Evolutionary conservation across 2,329 filamentous ascomycete species (phyloP), one percentile per base, ranked within the genome.

Genomic region (Leptoxyphium fumago): DNA sequence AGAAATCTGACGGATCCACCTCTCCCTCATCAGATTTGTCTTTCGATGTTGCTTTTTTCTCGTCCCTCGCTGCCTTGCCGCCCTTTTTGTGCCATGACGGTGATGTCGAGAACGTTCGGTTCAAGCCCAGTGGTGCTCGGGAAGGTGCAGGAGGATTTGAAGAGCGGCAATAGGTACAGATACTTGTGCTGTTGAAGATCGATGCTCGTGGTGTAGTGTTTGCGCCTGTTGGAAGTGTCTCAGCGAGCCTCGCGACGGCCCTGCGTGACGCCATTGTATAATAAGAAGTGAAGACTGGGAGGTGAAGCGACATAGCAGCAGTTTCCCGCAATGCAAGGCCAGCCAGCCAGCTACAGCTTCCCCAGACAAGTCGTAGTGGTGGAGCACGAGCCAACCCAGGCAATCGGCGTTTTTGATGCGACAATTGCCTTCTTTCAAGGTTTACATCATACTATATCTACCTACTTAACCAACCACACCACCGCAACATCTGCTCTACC

Each of bases 1-100:
- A 68, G 52, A 82, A 73, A 60, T 83, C 77, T 55, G 70, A 74
- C 1, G 77, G 74, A 54, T 82, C 75, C 11, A 58, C 59, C 28
- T 63, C 60, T 40, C 58, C 53, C 45, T 18, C 14, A 29, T 56
- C 58, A 13, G 60, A 57, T 44, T 61, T 51, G 10, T 54, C 14
- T 26, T 53, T 47, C n/a, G 53, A 34, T 14, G 58, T 53, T 15
- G 61, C 49, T 39, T 52, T 50, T 41, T 53, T 52, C 32, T 58
- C 53, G 15, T 65, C 59, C 29, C 63, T 61, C 43, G 66, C 66
- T 42, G 69, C 68, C 52, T 76, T 75, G 26, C 65, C 70, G 32
- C 69, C 69, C 55, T 76, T 77, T 50, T 77, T 77, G 41, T 59
- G 56, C 14, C 68, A 56, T 7, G 48, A 32, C 2, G 59, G 51